Conservation (phyloP, 129 eudicot species). For the Chrysanthemum lavandulifolium region DNA sequence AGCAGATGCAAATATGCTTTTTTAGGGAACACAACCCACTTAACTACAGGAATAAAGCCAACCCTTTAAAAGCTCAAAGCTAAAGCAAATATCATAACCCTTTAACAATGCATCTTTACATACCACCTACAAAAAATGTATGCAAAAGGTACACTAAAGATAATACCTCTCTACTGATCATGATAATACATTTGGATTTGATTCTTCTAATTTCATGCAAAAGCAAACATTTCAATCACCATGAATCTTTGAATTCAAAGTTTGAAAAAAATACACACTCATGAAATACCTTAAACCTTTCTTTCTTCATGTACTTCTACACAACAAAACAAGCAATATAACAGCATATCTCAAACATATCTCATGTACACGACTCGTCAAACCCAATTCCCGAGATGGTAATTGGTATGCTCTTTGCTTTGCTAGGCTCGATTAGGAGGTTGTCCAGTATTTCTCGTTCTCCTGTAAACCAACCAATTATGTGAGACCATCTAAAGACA, state of each 20-base stretch:
- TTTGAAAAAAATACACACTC: slow-evolving; percentile 26
- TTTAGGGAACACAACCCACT: slow-evolving; percentile 63
- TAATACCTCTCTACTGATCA: slow-evolving; percentile 6
- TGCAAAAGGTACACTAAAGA: slow-evolving; percentile 29
- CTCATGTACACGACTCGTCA: slow-evolving; percentile 26
- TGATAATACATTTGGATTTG: slow-evolving; percentile 19
- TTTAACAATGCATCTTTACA: slow-evolving; percentile 40
- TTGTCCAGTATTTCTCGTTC: slow-evolving; percentile 47
- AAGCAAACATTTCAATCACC: slow-evolving; percentile 35
- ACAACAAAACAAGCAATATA: slow-evolving; percentile 35
- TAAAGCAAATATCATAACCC: slow-evolving; percentile 50
- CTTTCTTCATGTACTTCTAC: slow-evolving; percentile 29
- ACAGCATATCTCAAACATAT: slow-evolving; percentile 19
- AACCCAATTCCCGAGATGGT: slow-evolving; percentile 22
- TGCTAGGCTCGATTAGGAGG: slow-evolving; percentile 55
- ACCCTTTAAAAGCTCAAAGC: slow-evolving; percentile 36
- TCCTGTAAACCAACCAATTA: slow-evolving; percentile 39
- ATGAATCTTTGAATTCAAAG: slow-evolving; percentile 42
- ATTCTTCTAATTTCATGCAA: slow-evolving; percentile 35
- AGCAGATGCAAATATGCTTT: slow-evolving; percentile 49
- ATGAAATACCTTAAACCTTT: slow-evolving; percentile 30
- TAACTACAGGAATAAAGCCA: slow-evolving; percentile 50
- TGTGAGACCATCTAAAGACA: slow-evolving; percentile 1
- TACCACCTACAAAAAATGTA: slow-evolving; percentile 46
- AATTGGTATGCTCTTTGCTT: slow-evolving; percentile 4